These are phyloP conservation scores for Solanum chilense DNA, from an alignment of 257 asterid genomes.

Conservation along the genomic window DNA sequence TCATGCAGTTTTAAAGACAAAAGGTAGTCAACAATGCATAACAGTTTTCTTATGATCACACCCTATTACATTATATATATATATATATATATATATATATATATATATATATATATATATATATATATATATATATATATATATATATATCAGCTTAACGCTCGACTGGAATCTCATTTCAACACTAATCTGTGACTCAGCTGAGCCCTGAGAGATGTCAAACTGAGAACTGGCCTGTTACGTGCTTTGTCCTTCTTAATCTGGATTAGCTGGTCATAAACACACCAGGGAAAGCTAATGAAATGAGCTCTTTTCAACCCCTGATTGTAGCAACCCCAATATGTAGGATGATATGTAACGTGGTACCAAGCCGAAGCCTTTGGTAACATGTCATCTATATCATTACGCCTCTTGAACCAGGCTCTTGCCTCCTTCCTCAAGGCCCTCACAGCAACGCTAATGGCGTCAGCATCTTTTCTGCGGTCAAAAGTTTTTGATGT, in stretches of 20 bases:
- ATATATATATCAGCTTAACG: neutral
- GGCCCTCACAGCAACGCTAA: constrained; percentile 53
- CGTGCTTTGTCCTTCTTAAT: constrained; percentile 38
- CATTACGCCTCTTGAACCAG: constrained; percentile 55
- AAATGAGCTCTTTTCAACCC: constrained; percentile 55
- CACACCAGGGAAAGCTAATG: constrained; percentile 86
- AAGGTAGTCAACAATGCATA: neutral
- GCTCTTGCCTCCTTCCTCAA: constrained; percentile 68
- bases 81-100: too few species aligned
- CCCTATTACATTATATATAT: neutral
- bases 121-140: too few species aligned
- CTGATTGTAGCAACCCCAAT: constrained; percentile 54
- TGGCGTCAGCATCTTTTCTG: constrained; percentile 66
- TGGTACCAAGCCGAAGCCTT: constrained; percentile 93
- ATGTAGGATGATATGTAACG: constrained; percentile 56
- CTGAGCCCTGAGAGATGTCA: constrained; percentile 13
- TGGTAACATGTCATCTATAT: constrained; percentile 31
- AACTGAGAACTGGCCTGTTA: neutral
- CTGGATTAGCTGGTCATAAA: constrained; percentile 51
- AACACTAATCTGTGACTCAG: constrained; percentile 6
- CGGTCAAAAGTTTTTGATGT: constrained; percentile 60
- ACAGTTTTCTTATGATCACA: too few species aligned
- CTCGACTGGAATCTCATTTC: constrained; percentile 2
- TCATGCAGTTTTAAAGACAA: neutral
- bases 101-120: too few species aligned